phyloP scores from a whole-genome alignment of 1,139 yeast genomes.

The Kurtzmaniella quercitrusa region DNA sequence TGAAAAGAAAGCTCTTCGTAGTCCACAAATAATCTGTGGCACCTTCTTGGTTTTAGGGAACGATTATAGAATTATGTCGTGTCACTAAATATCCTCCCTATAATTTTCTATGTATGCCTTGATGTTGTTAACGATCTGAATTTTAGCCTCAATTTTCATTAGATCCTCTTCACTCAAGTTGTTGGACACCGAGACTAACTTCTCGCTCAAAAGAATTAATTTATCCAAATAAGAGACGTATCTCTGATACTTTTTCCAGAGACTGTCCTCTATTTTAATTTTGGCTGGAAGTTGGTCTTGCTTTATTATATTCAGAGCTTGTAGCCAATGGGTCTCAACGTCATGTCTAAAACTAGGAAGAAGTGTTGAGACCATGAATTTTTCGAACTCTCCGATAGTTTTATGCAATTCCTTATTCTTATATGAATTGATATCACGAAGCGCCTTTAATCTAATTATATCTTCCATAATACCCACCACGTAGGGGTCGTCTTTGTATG shows the following conservation, averaged over 20 bases:
- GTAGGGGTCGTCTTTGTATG: constrained; percentile 10
- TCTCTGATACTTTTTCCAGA: constrained; percentile 16
- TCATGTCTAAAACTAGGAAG: constrained; percentile 28
- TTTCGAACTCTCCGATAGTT: constrained; percentile 26
- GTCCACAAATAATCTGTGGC: too few species aligned
- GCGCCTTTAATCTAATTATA: constrained; percentile 19
- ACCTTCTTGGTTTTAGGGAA: too few species aligned
- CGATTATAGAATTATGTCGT: too few species aligned
- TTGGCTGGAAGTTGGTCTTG: constrained; percentile 13
- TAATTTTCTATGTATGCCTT: neutral
- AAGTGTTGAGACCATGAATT: constrained; percentile 21
- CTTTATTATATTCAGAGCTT: constrained; percentile 5
- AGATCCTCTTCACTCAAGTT: constrained; percentile 8
- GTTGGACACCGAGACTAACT: constrained; percentile 9
- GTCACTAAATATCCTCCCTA: too few species aligned
- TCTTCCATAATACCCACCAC: constrained; percentile 22
- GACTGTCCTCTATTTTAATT: constrained; percentile 8
- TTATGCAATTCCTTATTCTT: constrained; percentile 22
- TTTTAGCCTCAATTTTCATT: constrained; percentile 2
- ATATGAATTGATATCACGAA: constrained; percentile 16
- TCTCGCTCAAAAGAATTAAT: constrained; percentile 11
- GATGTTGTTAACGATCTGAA: constrained; percentile 2
- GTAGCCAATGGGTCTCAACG: constrained; percentile 11
- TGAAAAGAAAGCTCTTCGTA: too few species aligned
- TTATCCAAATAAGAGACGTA: constrained; percentile 13